Conservation (phyloP, 148 eudicot species). For the Arbutus unedo region DNA sequence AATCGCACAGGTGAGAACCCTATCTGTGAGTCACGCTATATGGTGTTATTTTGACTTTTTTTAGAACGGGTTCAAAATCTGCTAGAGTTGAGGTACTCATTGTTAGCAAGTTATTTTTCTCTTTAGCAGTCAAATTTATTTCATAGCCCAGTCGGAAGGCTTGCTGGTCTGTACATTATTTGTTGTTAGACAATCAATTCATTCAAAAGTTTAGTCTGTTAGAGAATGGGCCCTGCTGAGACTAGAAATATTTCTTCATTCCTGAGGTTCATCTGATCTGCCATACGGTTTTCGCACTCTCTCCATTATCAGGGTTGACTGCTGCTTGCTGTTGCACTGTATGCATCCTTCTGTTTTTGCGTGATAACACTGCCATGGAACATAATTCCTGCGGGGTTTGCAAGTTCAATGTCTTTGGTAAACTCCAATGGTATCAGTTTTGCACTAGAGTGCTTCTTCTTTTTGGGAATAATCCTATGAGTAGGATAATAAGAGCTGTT, state of each 20-base stretch:
- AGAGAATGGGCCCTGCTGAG: not conserved
- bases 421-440: not conserved
- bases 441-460: not conserved
- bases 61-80: not conserved
- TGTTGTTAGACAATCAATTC: not conserved
- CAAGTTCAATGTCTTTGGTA: not conserved
- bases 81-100: not conserved
- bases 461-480: not conserved
- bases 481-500: not conserved
- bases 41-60: not conserved
- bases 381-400: not conserved
- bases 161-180: not conserved
- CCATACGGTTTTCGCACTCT: not conserved
- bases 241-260: not conserved
- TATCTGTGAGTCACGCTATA: not conserved
- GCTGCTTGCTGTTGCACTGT: not conserved
- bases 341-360: not conserved
- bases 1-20: constrained; percentile 56
- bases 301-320: not conserved
- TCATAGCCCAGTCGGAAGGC: not conserved
- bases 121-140: not conserved
- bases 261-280: not conserved
- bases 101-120: not conserved
- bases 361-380: not conserved
- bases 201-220: not conserved